Base-by-base conservation (phyloP, 306 rosid genomes). In the Vigna trinervia region DNA sequence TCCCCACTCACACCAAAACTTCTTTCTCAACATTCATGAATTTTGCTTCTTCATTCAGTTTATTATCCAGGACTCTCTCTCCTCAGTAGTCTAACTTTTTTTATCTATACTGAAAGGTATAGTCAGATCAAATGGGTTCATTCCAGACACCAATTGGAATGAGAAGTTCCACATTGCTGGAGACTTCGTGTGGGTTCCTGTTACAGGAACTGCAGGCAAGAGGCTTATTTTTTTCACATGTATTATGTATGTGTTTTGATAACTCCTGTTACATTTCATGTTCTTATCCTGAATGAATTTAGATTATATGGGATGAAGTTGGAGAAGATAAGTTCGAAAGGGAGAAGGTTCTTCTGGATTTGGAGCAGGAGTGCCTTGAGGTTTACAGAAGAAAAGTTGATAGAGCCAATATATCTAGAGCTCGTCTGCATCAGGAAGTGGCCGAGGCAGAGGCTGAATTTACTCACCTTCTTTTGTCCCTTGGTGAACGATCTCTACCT, bases 271-370 rank as follows among this genome's bases (percentile, higher is more conserved):
- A 11, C 64, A 73, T 56, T 71, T 80, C 41, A 46, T 15, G 22
- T 71, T 62, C 0, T 32, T 32, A 73, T 52, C 69, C 57, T 12
- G 58, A 63, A 75, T 83, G 74, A 86, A 57, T 75, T 63, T 86
- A 95, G 99, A 92, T 89, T 82, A 95, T 95, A 64, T 95, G 98
- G 99, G 92, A 95, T 41, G 99, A 95, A 92, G 88, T 95, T 45
- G 99, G 99, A 81, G 97, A 92, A 87, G 98, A 92, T 48, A 86
- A 92, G 74, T 86, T 86, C 36, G 97, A 89, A 65, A 89, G 96
- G 78, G 99, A 92, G 82, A 95, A 91, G 81, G 87, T 92, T 86
- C 85, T 95, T 78, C 79, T 92, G 56, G 91, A 95, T 80, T 85
- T 95, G 78, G 98, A 92, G 82, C 99, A 91, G 72, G 99, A 92